Percentiles rank a stretch among this genome's conserved stretches.
phyloP scores from a whole-genome alignment of 208 protist species.

The Crithidia acanthocephali region DNA sequence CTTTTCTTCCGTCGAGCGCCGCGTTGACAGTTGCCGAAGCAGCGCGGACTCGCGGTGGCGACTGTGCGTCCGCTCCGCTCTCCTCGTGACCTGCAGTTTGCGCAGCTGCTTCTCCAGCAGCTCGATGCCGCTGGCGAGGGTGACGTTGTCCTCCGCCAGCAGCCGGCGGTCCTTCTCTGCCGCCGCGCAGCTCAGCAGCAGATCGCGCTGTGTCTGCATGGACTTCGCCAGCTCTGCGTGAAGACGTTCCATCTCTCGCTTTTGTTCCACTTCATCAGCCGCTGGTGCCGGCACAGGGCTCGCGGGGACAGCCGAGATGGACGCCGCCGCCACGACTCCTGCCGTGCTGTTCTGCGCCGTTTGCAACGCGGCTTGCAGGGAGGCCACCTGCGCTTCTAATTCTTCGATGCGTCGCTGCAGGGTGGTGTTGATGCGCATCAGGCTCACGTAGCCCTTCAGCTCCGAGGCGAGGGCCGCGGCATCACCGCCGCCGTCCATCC shows the following conservation, averaged over 20 bases:
- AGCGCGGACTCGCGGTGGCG: not conserved
- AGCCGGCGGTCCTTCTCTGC: constrained; percentile 27
- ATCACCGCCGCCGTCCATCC: constrained; percentile 13
- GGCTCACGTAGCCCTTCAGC: constrained; percentile 63
- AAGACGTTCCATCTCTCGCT: not conserved
- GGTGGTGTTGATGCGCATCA: constrained; percentile 69
- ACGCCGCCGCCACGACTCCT: not conserved
- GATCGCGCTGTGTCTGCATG: constrained; percentile 34
- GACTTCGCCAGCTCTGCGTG: constrained; percentile 21
- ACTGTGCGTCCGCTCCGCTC: not conserved
- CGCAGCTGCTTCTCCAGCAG: constrained; percentile 32
- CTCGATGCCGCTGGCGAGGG: constrained; percentile 40
- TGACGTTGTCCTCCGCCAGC: constrained; percentile 40
- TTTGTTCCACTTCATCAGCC: not conserved
- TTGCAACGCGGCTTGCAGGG: not conserved
- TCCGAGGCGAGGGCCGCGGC: constrained; percentile 41
- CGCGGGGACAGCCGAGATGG: not conserved
- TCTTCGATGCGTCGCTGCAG: constrained; percentile 43
- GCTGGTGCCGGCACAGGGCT: not conserved
- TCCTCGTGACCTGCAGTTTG: not conserved
- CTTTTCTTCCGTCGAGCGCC: not conserved
- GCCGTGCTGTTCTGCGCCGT: not conserved
- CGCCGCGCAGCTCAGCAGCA: constrained; percentile 25
- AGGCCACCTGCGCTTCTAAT: constrained; percentile 41
- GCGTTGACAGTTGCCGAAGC: not conserved